A percentile compares a stretch with the other conserved stretches of the same genome.
These are phyloP conservation scores for Acacia pycnantha DNA, from an alignment of 331 rosid species.

Conservation along the genomic window DNA sequence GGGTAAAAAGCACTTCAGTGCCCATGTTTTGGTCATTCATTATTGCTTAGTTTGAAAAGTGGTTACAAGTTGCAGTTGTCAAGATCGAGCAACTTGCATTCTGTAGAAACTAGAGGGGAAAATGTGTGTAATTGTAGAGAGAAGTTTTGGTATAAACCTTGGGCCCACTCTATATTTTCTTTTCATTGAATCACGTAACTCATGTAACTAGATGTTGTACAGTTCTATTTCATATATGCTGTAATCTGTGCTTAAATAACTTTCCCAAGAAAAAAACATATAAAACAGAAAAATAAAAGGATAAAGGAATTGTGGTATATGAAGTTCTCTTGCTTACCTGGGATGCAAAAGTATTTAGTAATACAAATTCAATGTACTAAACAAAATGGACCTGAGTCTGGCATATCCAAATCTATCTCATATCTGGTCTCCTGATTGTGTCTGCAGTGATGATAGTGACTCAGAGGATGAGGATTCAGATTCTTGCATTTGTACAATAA, in stretches of 20 bases:
- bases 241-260: background rate
- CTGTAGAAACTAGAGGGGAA: background rate
- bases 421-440: slow-evolving; percentile 28
- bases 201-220: background rate
- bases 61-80: background rate
- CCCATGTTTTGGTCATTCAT: background rate
- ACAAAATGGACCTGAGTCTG: slow-evolving; percentile 13
- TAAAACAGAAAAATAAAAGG: background rate
- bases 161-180: background rate
- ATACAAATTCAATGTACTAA: slow-evolving; percentile 2
- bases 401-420: slow-evolving; percentile 15
- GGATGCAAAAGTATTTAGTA: slow-evolving; percentile 20
- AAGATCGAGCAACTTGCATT: slow-evolving; percentile 1
- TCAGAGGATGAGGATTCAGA: slow-evolving; percentile 63
- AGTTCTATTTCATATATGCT: background rate
- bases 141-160: slow-evolving; percentile 12
- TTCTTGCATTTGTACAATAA: slow-evolving; percentile 57
- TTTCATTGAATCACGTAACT: background rate
- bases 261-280: background rate
- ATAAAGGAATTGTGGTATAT: background rate
- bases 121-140: background rate
- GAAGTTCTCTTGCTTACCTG: background rate
- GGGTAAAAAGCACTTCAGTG: background rate
- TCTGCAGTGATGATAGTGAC: slow-evolving; percentile 63
- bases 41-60: slow-evolving; percentile 2